phyloP scores from a whole-genome alignment of 768 basidiomycete species.

The Pleurotus salmoneostramineus region DNA sequence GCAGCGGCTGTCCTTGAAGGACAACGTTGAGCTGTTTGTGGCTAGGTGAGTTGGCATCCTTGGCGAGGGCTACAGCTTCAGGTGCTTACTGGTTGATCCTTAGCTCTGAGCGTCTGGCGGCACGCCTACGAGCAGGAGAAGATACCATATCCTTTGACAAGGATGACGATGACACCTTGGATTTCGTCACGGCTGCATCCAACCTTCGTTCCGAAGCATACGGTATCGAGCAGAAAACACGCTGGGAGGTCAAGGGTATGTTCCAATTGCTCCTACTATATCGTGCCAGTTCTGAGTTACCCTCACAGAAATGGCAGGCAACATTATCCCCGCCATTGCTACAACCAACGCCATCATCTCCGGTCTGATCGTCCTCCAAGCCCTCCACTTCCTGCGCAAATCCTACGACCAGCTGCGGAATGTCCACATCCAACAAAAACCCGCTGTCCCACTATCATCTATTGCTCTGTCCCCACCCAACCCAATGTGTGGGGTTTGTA shows the following conservation, averaged over 20 bases:
- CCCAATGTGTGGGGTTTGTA: slow-evolving; percentile 76
- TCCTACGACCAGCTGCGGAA: slow-evolving; percentile 61
- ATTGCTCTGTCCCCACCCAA: slow-evolving; percentile 69
- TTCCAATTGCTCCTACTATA: background rate
- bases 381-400: slow-evolving; percentile 75
- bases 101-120: slow-evolving; percentile 79
- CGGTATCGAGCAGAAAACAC: slow-evolving; percentile 81
- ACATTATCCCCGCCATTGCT: slow-evolving; percentile 98
- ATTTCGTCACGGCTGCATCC: slow-evolving; percentile 93
- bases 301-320: slow-evolving; percentile 91
- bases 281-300: background rate
- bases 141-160: slow-evolving; percentile 89
- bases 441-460: slow-evolving; percentile 71
- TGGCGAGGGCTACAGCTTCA: background rate
- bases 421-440: slow-evolving; percentile 77
- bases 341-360: slow-evolving; percentile 98
- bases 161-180: slow-evolving; percentile 94
- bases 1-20: slow-evolving; percentile 66
- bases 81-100: background rate
- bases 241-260: slow-evolving; percentile 95
- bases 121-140: slow-evolving; percentile 61
- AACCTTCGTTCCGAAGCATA: slow-evolving; percentile 92
- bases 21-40: slow-evolving; percentile 80
- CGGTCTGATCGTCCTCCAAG: slow-evolving; percentile 91
- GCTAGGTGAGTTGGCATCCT: slow-evolving; percentile 55